Conservation (phyloP, 1,284 basidiomycete species). For the Rhodofomes roseus region DNA sequence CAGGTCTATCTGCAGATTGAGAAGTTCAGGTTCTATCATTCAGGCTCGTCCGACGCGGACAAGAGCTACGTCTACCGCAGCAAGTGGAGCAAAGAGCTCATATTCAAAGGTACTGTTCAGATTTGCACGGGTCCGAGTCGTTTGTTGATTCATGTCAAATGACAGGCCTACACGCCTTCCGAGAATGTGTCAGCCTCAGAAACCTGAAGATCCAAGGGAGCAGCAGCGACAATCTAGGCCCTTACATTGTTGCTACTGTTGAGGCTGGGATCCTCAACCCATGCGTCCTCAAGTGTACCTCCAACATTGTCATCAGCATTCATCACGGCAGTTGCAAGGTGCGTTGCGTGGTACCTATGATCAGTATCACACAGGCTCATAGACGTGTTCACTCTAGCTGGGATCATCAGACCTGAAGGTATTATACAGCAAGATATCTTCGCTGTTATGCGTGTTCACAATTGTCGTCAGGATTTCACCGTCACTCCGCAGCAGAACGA, state of each 20-base stretch:
- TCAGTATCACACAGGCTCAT: no score
- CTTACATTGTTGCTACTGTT: background rate
- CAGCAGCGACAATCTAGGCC: background rate
- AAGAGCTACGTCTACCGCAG: background rate
- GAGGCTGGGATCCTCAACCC: background rate
- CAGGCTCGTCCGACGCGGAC: background rate
- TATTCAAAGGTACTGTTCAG: constrained; percentile 1
- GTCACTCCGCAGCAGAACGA: background rate
- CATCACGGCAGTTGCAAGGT: no score
- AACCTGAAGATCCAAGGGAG: background rate
- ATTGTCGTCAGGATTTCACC: background rate
- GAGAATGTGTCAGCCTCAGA: background rate
- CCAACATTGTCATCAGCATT: no score
- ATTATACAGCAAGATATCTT: background rate
- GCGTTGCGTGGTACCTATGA: no score
- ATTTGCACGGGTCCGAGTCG: no score
- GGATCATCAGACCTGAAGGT: background rate
- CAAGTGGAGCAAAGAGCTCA: background rate
- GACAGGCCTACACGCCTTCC: background rate
- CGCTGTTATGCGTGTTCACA: background rate
- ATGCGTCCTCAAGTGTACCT: background rate
- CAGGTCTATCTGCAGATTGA: background rate
- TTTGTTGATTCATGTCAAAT: no score
- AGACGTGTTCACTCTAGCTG: background rate
- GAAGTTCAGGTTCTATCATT: background rate